These are phyloP conservation scores for Astrocystis sublimbata DNA, from an alignment of 495 filamentous ascomycete species.

Conservation along the genomic window DNA sequence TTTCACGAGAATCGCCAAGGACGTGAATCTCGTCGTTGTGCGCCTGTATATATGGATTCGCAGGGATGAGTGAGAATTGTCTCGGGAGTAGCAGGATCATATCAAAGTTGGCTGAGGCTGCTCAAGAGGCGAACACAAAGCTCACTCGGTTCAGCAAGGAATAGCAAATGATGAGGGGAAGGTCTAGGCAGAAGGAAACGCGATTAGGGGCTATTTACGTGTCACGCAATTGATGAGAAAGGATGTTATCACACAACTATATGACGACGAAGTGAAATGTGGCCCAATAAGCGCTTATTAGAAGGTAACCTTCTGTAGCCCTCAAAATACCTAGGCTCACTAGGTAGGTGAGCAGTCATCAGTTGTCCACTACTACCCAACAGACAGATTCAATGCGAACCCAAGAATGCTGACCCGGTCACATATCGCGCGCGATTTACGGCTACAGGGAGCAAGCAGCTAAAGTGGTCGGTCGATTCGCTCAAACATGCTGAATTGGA, in stretches of 20 bases:
- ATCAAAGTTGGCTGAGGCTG: neutral
- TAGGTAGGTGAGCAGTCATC: too few species aligned
- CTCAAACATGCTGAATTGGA: neutral
- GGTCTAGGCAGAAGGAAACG: neutral
- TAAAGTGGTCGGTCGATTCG: conserved; percentile 3
- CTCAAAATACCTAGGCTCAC: too few species aligned
- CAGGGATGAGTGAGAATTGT: neutral
- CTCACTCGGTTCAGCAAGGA: neutral
- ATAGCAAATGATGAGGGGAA: neutral
- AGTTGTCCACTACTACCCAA: neutral
- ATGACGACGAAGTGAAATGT: neutral
- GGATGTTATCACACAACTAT: neutral
- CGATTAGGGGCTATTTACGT: neutral
- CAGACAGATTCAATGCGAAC: neutral
- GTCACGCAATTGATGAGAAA: neutral
- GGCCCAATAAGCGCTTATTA: neutral
- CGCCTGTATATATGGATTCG: conserved; percentile 15
- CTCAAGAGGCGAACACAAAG: neutral
- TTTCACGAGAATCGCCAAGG: neutral
- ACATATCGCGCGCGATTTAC: conserved; percentile 7
- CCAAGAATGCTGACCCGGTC: neutral
- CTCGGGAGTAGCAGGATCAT: neutral
- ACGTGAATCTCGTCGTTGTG: conserved; percentile 1
- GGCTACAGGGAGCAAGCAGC: neutral
- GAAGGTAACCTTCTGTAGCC: neutral